These are phyloP conservation scores for Penicillium ochrochloron DNA, from an alignment of 495 filamentous ascomycete species.

Conservation along the genomic window DNA sequence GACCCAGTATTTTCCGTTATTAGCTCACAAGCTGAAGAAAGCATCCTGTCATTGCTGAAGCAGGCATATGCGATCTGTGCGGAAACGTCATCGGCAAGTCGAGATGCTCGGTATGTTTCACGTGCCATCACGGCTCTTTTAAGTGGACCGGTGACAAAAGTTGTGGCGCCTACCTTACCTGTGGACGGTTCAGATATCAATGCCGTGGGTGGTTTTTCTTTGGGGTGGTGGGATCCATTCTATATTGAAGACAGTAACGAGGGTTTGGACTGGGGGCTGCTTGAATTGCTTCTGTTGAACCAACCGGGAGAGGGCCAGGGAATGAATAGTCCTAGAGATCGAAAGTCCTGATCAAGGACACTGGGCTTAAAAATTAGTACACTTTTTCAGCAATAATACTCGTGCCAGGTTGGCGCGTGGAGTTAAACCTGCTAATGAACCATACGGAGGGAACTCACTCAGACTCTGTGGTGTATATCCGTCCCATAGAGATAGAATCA, in stretches of 20 bases:
- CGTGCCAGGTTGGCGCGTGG: not conserved
- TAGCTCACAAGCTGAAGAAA: not conserved
- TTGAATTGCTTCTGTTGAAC: not conserved
- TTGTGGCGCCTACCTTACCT: not conserved
- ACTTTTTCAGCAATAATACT: too few relatives aligned
- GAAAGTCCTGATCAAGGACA: not conserved
- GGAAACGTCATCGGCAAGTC: not conserved
- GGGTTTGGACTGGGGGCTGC: not conserved
- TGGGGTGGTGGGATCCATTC: constrained; percentile 2
- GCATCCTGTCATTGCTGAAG: not conserved
- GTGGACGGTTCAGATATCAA: not conserved
- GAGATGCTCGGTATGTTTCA: constrained; percentile 7
- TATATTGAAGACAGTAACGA: not conserved
- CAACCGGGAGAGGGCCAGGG: not conserved
- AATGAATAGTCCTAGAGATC: not conserved
- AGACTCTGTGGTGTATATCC: not conserved
- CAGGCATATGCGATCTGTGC: not conserved
- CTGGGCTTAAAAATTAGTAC: too few relatives aligned
- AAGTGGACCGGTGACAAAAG: not conserved
- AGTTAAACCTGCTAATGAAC: not conserved
- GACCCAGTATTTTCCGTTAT: not conserved
- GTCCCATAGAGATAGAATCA: not conserved
- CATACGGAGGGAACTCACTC: not conserved
- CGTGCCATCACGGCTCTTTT: not conserved
- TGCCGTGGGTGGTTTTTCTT: not conserved